A percentile compares a stretch with the other conserved stretches of the same genome.
Evolutionary conservation across 371 early-diverging fungal species (phyloP).

Genomic region (Mortierella sp.): DNA sequence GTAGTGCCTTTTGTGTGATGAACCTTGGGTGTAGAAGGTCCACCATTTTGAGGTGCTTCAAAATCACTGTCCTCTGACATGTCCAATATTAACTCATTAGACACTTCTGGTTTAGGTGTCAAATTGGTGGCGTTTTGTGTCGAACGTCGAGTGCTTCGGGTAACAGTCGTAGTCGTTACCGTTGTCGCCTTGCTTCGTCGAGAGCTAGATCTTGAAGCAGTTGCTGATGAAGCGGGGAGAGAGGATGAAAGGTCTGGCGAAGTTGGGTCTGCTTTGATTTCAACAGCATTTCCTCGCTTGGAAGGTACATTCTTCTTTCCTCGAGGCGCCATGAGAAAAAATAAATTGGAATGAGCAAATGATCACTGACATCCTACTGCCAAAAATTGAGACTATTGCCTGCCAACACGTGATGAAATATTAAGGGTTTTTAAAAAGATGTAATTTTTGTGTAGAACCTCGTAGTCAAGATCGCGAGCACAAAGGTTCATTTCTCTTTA

Average conservation of each 20-base stretch:
- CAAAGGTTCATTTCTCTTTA: no score
- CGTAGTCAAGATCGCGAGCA: no score
- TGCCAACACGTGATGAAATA: no score
- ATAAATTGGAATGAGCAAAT: no score
- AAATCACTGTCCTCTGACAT: constrained; percentile 34
- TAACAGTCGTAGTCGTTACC: neutral
- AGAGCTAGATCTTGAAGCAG: constrained; percentile 3
- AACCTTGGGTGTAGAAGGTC: neutral
- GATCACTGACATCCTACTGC: no score
- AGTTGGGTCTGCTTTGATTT: neutral
- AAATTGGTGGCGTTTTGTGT: constrained; percentile 50
- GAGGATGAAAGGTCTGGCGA: neutral
- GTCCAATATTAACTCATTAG: neutral
- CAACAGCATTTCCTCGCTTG: neutral
- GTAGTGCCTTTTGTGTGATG: neutral
- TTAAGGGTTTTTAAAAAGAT: no score
- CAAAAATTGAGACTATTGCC: no score
- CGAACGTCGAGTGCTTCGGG: constrained; percentile 16
- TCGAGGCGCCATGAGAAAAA: constrained; percentile 22
- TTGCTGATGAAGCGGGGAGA: neutral
- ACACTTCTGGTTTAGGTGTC: neutral
- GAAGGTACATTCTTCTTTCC: constrained; percentile 21
- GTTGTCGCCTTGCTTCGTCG: neutral
- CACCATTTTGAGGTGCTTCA: neutral
- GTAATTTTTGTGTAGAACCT: no score